Conservation (phyloP, 352 stramenopile species). For the Pythium utonaiense region DNA sequence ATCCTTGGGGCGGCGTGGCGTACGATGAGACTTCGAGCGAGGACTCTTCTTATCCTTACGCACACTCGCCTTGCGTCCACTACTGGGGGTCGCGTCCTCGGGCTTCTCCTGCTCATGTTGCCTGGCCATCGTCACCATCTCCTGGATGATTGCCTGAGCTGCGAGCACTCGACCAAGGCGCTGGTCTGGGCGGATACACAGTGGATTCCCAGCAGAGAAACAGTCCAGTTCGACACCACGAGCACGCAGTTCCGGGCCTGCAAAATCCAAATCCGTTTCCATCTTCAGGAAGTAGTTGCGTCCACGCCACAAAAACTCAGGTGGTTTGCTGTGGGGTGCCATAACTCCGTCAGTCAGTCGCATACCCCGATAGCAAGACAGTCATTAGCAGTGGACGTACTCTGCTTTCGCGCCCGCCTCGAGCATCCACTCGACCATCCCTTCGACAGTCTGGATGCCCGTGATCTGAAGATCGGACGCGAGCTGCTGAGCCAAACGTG, state of each 20-base stretch:
- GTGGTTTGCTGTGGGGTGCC: conserved; percentile 36
- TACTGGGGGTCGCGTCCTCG: background rate
- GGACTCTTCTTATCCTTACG: conserved; percentile 2
- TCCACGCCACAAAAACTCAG: conserved; percentile 66
- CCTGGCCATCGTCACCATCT: conserved; percentile 56
- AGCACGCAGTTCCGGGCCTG: conserved; percentile 40
- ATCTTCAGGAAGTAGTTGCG: conserved; percentile 80
- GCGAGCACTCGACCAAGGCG: conserved; percentile 65
- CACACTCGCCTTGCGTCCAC: background rate
- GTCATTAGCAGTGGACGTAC: conserved; percentile 31
- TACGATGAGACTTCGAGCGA: background rate
- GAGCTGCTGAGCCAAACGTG: conserved; percentile 62
- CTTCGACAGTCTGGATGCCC: conserved; percentile 73
- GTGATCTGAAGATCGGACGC: conserved; percentile 55
- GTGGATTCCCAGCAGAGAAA: conserved; percentile 45
- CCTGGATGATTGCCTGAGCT: conserved; percentile 64
- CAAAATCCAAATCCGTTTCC: conserved; percentile 66
- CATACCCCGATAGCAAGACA: background rate
- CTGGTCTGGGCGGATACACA: conserved; percentile 70
- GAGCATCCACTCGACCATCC: conserved; percentile 80
- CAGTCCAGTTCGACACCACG: conserved; percentile 56
- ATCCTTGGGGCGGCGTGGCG: background rate
- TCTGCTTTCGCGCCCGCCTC: conserved; percentile 61
- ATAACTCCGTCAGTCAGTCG: background rate
- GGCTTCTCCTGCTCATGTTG: background rate